These are phyloP conservation scores for Lentithecium fluviatile DNA, from an alignment of 495 filamentous ascomycete genomes.

Conservation along the genomic window DNA sequence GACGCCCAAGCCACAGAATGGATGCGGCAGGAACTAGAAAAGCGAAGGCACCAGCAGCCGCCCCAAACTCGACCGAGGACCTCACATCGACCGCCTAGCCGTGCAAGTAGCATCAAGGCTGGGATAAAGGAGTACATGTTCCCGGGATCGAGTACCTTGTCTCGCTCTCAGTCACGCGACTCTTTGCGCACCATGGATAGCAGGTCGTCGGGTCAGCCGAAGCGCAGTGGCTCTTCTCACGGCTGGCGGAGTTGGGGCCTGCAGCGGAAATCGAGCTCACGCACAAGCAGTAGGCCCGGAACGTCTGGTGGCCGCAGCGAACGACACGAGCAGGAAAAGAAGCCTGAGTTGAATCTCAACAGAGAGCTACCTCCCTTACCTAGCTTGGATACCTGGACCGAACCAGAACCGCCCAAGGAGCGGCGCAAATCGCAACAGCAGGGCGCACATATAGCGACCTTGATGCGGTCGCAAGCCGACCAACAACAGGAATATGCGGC, in stretches of 20 bases:
- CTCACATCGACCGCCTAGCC: constrained; percentile 27
- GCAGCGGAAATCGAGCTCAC: constrained; percentile 33
- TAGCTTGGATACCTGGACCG: constrained; percentile 42
- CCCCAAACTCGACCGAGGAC: constrained; percentile 9
- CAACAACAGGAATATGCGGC: constrained; percentile 30
- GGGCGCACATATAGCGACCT: constrained; percentile 34
- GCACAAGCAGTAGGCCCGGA: constrained; percentile 30
- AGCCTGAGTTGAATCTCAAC: constrained; percentile 42
- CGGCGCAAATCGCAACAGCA: constrained; percentile 14
- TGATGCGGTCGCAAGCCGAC: constrained; percentile 35
- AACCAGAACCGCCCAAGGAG: constrained; percentile 24
- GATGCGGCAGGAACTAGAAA: constrained; percentile 42
- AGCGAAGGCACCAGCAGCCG: constrained; percentile 30
- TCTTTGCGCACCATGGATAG: constrained; percentile 3
- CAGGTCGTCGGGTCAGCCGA: constrained; percentile 5
- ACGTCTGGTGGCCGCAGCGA: constrained; percentile 28
- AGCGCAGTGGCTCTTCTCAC: constrained; percentile 23
- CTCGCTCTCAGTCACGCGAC: constrained; percentile 28
- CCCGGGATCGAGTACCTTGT: constrained; percentile 25
- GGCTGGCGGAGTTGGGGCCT: constrained; percentile 40
- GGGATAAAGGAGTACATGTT: constrained; percentile 40
- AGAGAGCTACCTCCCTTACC: constrained; percentile 47
- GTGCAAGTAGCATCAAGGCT: constrained; percentile 34
- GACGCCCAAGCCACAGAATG: constrained; percentile 38
- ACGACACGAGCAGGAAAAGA: constrained; percentile 24